phyloP scores from a whole-genome alignment of 192 early-diverging fungal species.

The Rhizoclosmatium globosum region DNA sequence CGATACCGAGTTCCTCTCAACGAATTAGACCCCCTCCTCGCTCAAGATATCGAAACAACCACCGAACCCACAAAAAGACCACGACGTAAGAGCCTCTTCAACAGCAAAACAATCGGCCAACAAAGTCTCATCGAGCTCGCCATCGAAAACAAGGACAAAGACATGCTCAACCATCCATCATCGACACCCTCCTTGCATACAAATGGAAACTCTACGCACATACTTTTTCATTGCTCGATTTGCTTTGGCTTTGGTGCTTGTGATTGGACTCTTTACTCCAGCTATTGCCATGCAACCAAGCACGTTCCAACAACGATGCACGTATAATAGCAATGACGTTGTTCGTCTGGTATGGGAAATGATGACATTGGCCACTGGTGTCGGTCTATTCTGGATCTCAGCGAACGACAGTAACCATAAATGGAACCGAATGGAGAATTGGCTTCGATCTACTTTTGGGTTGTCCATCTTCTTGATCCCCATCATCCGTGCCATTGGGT shows the following conservation, averaged over 20 bases:
- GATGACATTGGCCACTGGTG: no score
- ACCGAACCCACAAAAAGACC: no score
- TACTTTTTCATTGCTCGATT: constrained; percentile 32
- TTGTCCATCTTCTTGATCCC: constrained; percentile 14
- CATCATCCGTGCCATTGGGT: constrained; percentile 24
- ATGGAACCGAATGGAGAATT: constrained; percentile 3
- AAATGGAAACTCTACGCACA: constrained; percentile 43
- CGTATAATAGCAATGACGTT: background rate
- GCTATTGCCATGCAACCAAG: constrained; percentile 30
- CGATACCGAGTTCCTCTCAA: constrained; percentile 3
- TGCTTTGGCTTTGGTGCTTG: background rate
- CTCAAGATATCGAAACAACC: background rate
- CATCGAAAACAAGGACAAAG: constrained; percentile 23
- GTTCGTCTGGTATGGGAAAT: constrained; percentile 1
- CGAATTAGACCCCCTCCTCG: constrained; percentile 18
- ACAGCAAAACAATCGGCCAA: background rate
- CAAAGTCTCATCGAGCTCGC: constrained; percentile 19
- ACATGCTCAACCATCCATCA: constrained; percentile 29
- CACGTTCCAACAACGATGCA: constrained; percentile 7
- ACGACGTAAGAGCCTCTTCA: background rate
- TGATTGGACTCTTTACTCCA: constrained; percentile 13
- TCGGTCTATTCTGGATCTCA: constrained; percentile 6
- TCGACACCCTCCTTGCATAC: constrained; percentile 30
- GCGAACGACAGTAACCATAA: background rate
- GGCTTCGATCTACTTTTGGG: background rate